Conservation (phyloP, 2,329 filamentous ascomycete species). For the Calonectria naviculata region DNA sequence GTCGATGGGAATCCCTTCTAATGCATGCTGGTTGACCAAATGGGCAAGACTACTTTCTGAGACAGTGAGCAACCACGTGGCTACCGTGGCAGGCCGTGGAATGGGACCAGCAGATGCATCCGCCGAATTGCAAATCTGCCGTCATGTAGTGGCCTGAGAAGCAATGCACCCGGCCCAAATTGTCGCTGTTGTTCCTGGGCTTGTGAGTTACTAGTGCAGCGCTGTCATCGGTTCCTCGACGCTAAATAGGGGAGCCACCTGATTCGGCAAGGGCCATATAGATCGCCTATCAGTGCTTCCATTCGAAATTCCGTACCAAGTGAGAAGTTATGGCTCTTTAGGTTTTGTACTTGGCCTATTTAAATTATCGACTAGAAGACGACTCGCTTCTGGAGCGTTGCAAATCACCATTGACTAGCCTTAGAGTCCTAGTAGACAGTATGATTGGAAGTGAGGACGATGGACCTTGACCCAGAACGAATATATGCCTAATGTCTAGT, state of each 20-base stretch:
- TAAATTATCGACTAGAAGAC: too few relatives aligned
- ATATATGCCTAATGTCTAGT: too few relatives aligned
- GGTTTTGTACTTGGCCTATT: too few relatives aligned
- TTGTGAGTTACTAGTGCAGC: neutral
- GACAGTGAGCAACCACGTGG: neutral
- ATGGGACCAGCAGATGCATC: neutral
- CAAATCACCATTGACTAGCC: too few relatives aligned
- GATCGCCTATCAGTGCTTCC: neutral
- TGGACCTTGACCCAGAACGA: too few relatives aligned
- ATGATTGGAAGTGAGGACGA: too few relatives aligned
- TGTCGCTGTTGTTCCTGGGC: neutral
- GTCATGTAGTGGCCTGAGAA: neutral
- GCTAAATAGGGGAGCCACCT: neutral
- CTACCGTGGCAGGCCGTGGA: neutral
- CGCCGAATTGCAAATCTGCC: neutral
- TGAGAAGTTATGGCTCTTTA: neutral
- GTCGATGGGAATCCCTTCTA: neutral
- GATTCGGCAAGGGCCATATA: neutral
- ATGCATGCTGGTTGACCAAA: conserved; percentile 1
- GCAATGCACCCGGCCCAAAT: neutral
- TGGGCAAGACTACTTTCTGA: neutral
- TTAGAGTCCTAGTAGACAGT: too few relatives aligned
- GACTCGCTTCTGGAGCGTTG: too few relatives aligned
- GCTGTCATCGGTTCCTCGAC: neutral
- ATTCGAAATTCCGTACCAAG: neutral